Conservation (phyloP, 345 rosid species). For the Citrus inodora region DNA sequence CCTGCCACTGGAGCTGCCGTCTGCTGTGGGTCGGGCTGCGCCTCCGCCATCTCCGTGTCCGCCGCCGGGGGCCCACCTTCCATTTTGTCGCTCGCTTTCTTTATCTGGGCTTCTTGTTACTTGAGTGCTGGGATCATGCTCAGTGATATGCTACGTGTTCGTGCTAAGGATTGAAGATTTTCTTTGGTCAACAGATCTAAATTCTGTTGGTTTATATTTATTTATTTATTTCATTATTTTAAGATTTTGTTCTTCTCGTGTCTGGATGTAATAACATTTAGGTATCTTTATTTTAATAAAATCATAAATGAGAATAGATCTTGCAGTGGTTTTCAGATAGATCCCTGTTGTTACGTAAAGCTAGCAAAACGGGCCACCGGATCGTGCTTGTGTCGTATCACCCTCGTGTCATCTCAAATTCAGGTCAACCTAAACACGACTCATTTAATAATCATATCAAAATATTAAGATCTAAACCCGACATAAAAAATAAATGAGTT, state of each 20-base stretch:
- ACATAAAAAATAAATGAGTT: too few relatives aligned
- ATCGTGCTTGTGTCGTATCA: too few relatives aligned
- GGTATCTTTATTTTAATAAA: neutral
- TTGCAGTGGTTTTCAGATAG: neutral
- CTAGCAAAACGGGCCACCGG: too few relatives aligned
- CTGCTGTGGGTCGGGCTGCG: slow-evolving; percentile 25
- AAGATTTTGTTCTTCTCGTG: neutral
- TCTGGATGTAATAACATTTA: neutral
- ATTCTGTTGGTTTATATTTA: neutral
- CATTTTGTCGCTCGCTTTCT: neutral
- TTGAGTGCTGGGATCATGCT: neutral
- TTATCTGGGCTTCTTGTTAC: neutral
- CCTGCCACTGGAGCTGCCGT: slow-evolving; percentile 13
- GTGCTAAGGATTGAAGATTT: neutral
- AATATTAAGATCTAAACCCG: too few relatives aligned
- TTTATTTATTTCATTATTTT: neutral
- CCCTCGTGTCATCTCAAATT: too few relatives aligned
- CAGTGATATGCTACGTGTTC: too few relatives aligned
- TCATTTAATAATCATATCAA: too few relatives aligned
- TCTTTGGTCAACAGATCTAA: neutral
- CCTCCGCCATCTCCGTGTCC: slow-evolving; percentile 87
- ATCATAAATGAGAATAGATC: neutral
- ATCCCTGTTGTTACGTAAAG: neutral
- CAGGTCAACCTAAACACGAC: too few relatives aligned
- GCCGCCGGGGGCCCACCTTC: slow-evolving; percentile 36